Evolutionary conservation across 2,329 filamentous ascomycete species (phyloP).

Genomic region (Didymella lethalis): DNA sequence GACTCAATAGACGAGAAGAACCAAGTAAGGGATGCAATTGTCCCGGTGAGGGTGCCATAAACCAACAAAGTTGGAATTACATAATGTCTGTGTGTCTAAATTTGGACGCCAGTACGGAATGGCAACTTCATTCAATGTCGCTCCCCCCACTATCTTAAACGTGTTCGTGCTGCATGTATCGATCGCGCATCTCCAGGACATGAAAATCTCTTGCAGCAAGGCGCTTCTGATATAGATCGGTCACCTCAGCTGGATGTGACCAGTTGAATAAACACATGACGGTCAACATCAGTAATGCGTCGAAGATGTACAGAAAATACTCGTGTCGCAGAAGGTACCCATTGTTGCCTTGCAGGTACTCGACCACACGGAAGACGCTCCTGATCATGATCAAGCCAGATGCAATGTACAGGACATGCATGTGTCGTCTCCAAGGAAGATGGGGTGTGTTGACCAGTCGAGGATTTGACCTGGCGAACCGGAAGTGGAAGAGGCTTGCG

Average conservation of each 20-base stretch:
- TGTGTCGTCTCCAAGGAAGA: neutral
- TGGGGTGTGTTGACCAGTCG: neutral
- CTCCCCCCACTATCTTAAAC: neutral
- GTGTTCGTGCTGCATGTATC: neutral
- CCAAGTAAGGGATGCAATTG: neutral
- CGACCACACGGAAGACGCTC: slow-evolving; percentile 58
- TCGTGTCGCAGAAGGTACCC: slow-evolving; percentile 57
- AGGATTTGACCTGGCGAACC: neutral
- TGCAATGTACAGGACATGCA: slow-evolving; percentile 21
- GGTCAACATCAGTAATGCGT: slow-evolving; percentile 54
- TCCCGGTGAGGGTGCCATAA: neutral
- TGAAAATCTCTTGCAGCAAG: neutral
- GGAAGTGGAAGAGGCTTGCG: neutral
- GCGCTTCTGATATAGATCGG: slow-evolving; percentile 13
- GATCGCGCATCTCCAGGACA: neutral
- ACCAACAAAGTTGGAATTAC: neutral
- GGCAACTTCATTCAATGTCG: neutral
- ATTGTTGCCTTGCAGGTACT: slow-evolving; percentile 56
- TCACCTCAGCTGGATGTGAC: slow-evolving; percentile 44
- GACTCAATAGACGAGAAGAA: neutral
- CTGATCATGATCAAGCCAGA: slow-evolving; percentile 57
- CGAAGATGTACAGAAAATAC: slow-evolving; percentile 57
- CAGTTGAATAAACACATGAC: slow-evolving; percentile 52
- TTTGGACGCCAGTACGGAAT: neutral
- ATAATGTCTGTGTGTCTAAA: neutral